A percentile compares a stretch with the other conserved stretches of the same genome.
These are phyloP conservation scores for Leptoxyphium fumago DNA, from an alignment of 2,329 filamentous ascomycete species.

Conservation along the genomic window DNA sequence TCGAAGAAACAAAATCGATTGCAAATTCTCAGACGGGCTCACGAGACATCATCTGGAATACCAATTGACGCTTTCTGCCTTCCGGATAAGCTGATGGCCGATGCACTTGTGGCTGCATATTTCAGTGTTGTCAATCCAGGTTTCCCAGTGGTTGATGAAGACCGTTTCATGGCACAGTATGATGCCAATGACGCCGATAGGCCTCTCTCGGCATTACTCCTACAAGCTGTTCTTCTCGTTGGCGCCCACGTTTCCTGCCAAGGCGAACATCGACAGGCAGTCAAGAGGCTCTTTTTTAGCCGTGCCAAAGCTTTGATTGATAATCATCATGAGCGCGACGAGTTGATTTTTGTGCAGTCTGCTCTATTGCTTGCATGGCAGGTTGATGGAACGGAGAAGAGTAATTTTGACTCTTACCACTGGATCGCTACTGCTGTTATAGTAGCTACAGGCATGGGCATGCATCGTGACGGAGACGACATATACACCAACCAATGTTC, in stretches of 20 bases:
- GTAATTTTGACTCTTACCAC: constrained; percentile 2
- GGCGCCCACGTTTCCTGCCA: background rate
- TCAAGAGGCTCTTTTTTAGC: constrained; percentile 3
- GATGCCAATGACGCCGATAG: background rate
- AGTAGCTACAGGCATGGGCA: constrained; percentile 4
- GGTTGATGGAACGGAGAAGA: constrained; percentile 3
- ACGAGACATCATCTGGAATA: background rate
- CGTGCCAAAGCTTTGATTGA: constrained; percentile 6
- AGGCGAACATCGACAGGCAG: constrained; percentile 1
- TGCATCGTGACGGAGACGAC: constrained; percentile 5
- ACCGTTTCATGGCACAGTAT: constrained; percentile 1
- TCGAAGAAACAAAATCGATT: no score
- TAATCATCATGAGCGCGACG: constrained; percentile 5
- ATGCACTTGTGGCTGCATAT: constrained; percentile 5
- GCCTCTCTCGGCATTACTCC: constrained; percentile 1
- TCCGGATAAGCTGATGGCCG: background rate
- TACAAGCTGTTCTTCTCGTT: constrained; percentile 5
- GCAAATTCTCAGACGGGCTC: no score
- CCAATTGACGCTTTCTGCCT: background rate
- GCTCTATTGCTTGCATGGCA: constrained; percentile 6
- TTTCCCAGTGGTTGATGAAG: constrained; percentile 4
- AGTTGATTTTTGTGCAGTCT: constrained; percentile 4
- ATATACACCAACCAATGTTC: background rate
- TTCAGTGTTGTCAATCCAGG: constrained; percentile 6
- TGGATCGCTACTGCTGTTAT: constrained; percentile 4